phyloP scores from a whole-genome alignment of 1,139 yeast species.

The Fermentozyma sake region DNA sequence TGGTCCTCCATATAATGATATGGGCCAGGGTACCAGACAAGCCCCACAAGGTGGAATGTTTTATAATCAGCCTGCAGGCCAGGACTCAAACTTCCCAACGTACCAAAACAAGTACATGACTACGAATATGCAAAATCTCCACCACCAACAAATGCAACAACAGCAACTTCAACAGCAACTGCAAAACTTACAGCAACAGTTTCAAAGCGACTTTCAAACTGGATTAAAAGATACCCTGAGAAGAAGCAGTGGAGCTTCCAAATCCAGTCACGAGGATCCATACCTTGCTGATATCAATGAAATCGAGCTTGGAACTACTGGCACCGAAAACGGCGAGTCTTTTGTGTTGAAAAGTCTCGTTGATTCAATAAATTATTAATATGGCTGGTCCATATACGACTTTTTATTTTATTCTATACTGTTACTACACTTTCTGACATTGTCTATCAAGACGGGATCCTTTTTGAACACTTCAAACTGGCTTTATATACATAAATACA shows the following conservation, averaged over 20 bases:
- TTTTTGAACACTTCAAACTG: no score
- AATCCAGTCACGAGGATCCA: constrained; percentile 2
- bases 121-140: constrained; percentile 2
- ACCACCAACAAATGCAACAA: constrained; percentile 3
- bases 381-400: no score
- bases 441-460: no score
- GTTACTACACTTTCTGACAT: no score
- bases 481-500: no score
- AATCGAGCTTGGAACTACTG: constrained; percentile 1
- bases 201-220: neutral
- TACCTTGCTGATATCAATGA: constrained; percentile 1
- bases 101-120: constrained; percentile 2
- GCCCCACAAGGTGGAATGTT: no score
- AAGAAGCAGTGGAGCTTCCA: constrained; percentile 2
- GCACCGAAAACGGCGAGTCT: constrained; percentile 19
- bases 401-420: no score
- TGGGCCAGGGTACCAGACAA: no score
- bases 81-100: constrained; percentile 3
- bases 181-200: constrained; percentile 2
- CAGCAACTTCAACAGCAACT: constrained; percentile 2
- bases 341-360: constrained; percentile 41
- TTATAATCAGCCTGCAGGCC: no score
- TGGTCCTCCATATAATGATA: no score
- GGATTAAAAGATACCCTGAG: constrained; percentile 1
- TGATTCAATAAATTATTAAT: constrained; percentile 36